Conservation (phyloP, 495 filamentous ascomycete genomes). For the Talaromyces stipitatus region DNA sequence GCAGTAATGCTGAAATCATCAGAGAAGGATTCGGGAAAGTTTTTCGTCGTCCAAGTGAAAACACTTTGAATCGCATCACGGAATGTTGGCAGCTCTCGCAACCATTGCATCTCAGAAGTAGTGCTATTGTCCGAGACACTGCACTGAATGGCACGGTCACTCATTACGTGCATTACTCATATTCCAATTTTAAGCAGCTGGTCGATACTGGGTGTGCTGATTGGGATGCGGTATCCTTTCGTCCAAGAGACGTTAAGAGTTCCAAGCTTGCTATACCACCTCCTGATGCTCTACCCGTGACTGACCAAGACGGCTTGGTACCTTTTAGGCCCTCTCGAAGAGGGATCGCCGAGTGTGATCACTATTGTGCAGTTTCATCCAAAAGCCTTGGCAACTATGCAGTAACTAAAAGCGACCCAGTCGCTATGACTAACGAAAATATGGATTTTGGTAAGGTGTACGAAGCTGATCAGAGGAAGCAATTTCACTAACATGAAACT, state of each 20-base stretch:
- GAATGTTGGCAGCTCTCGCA: slow-evolving; percentile 56
- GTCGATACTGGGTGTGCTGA: slow-evolving; percentile 46
- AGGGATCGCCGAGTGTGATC: background rate
- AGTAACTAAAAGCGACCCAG: slow-evolving; percentile 4
- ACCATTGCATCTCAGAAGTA: slow-evolving; percentile 53
- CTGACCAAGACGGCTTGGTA: slow-evolving; percentile 48
- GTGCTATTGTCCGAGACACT: slow-evolving; percentile 57
- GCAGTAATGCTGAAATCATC: slow-evolving; percentile 40
- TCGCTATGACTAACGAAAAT: background rate
- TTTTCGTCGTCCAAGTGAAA: slow-evolving; percentile 53
- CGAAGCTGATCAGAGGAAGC: background rate
- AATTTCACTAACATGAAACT: background rate
- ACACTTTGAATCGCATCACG: slow-evolving; percentile 44
- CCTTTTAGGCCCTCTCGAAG: background rate
- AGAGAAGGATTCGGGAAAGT: slow-evolving; percentile 40
- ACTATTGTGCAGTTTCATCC: background rate
- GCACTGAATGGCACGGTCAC: slow-evolving; percentile 41
- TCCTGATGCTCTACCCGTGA: slow-evolving; percentile 25
- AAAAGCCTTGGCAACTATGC: background rate
- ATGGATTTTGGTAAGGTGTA: background rate
- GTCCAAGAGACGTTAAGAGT: slow-evolving; percentile 28
- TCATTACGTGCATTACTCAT: slow-evolving; percentile 54
- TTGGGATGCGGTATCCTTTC: slow-evolving; percentile 52
- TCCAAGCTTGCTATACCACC: slow-evolving; percentile 21
- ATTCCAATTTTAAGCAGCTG: slow-evolving; percentile 45